A percentile compares a stretch with the other conserved stretches of the same genome.
phyloP scores from a whole-genome alignment of 371 early-diverging fungal genomes.

The Actinomortierella ambigua region DNA sequence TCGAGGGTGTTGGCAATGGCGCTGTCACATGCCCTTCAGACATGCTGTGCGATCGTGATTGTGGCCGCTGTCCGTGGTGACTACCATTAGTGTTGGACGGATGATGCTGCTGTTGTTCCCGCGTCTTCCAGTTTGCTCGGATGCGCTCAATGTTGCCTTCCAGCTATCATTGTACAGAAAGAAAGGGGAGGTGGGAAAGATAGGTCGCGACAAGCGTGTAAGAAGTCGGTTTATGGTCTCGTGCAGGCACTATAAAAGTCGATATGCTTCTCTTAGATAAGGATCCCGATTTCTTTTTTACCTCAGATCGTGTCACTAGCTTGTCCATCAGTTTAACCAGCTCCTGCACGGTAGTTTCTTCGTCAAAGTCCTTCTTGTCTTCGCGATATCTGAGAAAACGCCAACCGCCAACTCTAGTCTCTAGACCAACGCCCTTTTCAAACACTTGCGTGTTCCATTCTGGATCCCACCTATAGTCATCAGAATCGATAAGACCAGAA shows the following conservation, averaged over 20 bases:
- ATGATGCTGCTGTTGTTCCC: conserved; percentile 13
- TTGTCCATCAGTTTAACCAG: conserved; percentile 58
- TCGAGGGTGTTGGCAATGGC: conserved; percentile 19
- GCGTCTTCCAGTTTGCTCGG: conserved; percentile 39
- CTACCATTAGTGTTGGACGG: too few relatives aligned
- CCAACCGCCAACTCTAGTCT: conserved; percentile 65
- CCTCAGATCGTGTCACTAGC: conserved; percentile 57
- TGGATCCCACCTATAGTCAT: conserved; percentile 55
- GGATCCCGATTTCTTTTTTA: background rate
- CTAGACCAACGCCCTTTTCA: conserved; percentile 66
- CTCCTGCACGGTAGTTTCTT: conserved; percentile 60
- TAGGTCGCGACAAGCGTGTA: too few relatives aligned
- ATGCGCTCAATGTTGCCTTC: conserved; percentile 35
- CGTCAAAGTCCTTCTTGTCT: conserved; percentile 76
- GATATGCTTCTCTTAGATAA: too few relatives aligned
- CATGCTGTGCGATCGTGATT: too few relatives aligned
- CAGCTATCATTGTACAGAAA: conserved; percentile 10
- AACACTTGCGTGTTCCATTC: conserved; percentile 62
- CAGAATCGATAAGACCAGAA: too few relatives aligned
- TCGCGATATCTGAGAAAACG: conserved; percentile 70
- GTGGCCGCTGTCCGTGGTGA: too few relatives aligned
- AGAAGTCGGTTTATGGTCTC: too few relatives aligned
- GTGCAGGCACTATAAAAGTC: too few relatives aligned
- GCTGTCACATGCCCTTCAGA: conserved; percentile 14
- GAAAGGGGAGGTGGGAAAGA: background rate